Percentiles rank a stretch among this genome's conserved stretches.
phyloP scores from a whole-genome alignment of 805 yeast species.

The Pichia insulana region DNA sequence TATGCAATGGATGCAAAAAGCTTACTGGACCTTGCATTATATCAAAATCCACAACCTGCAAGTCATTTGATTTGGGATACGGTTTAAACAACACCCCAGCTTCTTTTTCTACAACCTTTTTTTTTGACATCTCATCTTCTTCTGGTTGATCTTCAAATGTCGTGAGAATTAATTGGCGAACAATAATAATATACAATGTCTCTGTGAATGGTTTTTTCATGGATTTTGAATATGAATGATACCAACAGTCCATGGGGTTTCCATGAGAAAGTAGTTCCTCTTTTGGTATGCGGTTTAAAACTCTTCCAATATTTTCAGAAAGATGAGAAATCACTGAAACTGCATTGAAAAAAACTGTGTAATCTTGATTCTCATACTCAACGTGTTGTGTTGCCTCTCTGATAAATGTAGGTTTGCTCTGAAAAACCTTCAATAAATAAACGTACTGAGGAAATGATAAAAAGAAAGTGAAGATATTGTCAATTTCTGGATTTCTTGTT shows the following conservation, averaged over 20 bases:
- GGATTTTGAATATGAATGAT: constrained; percentile 12
- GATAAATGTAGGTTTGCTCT: constrained; percentile 65
- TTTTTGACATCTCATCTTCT: constrained; percentile 2
- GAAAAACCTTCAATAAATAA: constrained; percentile 60
- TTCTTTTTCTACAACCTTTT: constrained; percentile 20
- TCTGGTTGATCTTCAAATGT: constrained; percentile 12
- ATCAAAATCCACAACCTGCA: constrained; percentile 28
- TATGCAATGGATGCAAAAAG: constrained; percentile 73
- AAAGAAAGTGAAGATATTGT: constrained; percentile 18
- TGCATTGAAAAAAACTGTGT: constrained; percentile 62
- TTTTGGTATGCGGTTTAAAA: constrained; percentile 26
- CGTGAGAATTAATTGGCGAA: constrained; percentile 11
- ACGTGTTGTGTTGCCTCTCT: constrained; percentile 78
- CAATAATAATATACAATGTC: constrained; percentile 11
- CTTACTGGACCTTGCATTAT: constrained; percentile 46
- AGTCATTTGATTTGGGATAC: constrained; percentile 17
- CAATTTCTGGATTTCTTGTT: constrained; percentile 54
- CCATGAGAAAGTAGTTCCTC: constrained; percentile 8
- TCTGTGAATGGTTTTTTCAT: constrained; percentile 15
- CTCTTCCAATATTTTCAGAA: constrained; percentile 44
- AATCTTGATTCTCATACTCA: constrained; percentile 83
- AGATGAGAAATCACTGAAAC: constrained; percentile 59
- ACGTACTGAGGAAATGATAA: constrained; percentile 41
- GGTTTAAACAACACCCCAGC: constrained; percentile 13
- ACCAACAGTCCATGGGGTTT: constrained; percentile 13